Conservation (phyloP, 176 grass and related monocot genomes). For the Zoysia pacifica region DNA sequence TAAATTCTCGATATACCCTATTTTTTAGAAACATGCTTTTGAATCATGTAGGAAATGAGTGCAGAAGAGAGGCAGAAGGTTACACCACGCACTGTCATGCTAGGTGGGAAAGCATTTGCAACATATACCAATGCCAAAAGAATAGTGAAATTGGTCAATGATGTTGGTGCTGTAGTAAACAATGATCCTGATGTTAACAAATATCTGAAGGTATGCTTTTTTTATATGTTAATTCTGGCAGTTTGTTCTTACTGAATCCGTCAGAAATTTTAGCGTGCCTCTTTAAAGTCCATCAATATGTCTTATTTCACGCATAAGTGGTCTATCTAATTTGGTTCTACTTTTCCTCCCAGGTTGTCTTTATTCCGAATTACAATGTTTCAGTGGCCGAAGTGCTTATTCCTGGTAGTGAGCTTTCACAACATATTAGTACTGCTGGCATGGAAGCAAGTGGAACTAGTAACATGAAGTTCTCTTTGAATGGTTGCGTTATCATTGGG, state of each 20-base stretch:
- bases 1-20: not conserved
- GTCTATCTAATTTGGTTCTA: not conserved
- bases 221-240: not conserved
- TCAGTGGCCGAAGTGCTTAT: constrained; percentile 97
- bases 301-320: constrained; percentile 4
- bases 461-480: constrained; percentile 99
- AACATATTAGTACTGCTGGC: constrained; percentile 98
- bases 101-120: constrained; percentile 85
- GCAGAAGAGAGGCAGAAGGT: constrained; percentile 63
- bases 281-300: not conserved
- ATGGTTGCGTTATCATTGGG: constrained; percentile 96
- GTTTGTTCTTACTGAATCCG: not conserved
- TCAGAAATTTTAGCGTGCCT: not conserved
- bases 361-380: constrained; percentile 98
- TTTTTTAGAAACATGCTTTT: constrained; percentile 34
- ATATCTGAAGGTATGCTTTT: constrained; percentile 64
- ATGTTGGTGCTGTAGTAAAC: constrained; percentile 78
- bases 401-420: constrained; percentile 93
- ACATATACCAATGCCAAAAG: constrained; percentile 86
- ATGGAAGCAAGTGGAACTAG: constrained; percentile 99
- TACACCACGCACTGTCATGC: constrained; percentile 63
- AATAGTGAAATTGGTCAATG: constrained; percentile 79
- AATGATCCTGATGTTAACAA: constrained; percentile 72
- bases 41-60: constrained; percentile 58
- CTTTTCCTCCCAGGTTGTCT: constrained; percentile 65